phyloP scores from a whole-genome alignment of 2,329 filamentous ascomycete genomes.

The Scedosporium dehoogii region DNA sequence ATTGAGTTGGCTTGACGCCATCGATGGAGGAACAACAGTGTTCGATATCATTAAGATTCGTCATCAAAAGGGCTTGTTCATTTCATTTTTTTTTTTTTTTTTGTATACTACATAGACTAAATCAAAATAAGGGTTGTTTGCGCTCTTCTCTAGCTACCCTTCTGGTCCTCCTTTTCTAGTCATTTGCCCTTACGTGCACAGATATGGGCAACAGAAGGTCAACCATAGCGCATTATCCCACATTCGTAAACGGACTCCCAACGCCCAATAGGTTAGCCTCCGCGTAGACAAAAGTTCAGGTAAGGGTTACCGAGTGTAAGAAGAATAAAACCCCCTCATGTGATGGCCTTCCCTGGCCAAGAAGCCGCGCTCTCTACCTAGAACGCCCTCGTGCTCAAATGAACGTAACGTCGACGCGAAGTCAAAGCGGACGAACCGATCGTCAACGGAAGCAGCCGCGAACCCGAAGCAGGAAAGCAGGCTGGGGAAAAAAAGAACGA shows the following conservation, averaged over 20 bases:
- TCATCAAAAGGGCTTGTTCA: neutral
- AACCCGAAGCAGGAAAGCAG: neutral
- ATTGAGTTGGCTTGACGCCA: slow-evolving; percentile 21
- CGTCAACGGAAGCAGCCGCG: neutral
- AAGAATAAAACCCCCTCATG: neutral
- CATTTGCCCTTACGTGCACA: too few species aligned
- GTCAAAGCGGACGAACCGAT: too few species aligned
- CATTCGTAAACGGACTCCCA: neutral
- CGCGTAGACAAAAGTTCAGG: neutral
- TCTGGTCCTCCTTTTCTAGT: too few species aligned
- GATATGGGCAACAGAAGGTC: too few species aligned
- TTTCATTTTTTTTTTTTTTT: neutral
- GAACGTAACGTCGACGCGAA: too few species aligned
- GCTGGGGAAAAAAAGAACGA: neutral
- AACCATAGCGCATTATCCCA: neutral
- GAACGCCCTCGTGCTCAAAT: neutral
- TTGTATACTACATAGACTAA: neutral
- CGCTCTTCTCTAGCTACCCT: too few species aligned
- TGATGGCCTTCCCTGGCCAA: neutral
- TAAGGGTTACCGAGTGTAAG: slow-evolving; percentile 4
- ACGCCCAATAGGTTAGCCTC: slow-evolving; percentile 3
- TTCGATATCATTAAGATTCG: too few species aligned
- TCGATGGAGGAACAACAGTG: neutral
- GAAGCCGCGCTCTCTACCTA: neutral
- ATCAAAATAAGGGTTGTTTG: neutral